phyloP scores from a whole-genome alignment of 768 basidiomycete genomes.

The Suillus paluster region DNA sequence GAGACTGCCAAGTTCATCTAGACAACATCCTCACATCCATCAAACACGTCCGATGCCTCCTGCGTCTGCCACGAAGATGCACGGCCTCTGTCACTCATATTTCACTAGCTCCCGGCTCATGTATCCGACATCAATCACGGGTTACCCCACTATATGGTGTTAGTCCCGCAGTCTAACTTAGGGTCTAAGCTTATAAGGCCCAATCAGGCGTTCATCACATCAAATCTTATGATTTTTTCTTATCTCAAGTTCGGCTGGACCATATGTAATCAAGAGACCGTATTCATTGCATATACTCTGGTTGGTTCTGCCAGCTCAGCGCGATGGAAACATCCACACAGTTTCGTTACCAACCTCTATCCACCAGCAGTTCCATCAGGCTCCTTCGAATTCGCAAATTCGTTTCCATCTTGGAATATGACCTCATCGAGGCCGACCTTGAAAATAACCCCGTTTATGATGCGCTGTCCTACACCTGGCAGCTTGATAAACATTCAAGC shows the following conservation, averaged over 20 bases:
- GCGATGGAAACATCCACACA: background rate
- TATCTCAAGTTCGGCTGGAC: background rate
- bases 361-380: background rate
- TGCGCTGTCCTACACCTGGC: slow-evolving; percentile 13
- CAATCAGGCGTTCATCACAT: too few relatives aligned
- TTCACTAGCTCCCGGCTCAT: too few relatives aligned
- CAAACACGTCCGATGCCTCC: too few relatives aligned
- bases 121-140: too few relatives aligned
- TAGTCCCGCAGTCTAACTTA: too few relatives aligned
- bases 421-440: background rate
- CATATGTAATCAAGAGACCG: too few relatives aligned
- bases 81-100: too few relatives aligned
- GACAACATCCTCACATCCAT: background rate
- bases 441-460: slow-evolving; percentile 1
- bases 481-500: background rate
- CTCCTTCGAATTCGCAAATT: background rate
- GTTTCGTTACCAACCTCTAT: background rate
- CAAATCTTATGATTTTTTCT: too few relatives aligned
- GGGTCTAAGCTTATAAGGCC: too few relatives aligned
- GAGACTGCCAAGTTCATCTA: background rate
- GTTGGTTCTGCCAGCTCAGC: background rate
- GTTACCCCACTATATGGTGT: too few relatives aligned
- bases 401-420: background rate
- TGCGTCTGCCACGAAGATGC: too few relatives aligned
- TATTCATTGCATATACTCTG: too few relatives aligned